Base-by-base conservation (phyloP, 1,139 yeast genomes). In the Saccharomycopsis hybrid region DNA sequence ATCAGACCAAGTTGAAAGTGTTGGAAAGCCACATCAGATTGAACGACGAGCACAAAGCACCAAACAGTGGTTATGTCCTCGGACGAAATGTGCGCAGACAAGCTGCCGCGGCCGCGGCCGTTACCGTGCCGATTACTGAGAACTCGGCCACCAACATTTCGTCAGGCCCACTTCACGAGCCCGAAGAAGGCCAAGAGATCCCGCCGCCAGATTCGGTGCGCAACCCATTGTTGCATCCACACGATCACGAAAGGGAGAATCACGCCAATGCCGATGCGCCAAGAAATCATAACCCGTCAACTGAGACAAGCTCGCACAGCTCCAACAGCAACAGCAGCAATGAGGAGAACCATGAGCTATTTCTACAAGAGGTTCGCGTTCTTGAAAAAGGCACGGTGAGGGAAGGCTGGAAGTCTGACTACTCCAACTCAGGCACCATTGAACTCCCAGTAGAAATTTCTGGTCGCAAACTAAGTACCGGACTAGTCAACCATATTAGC, bases 401-500 rank as follows among this genome's bases (percentile, higher is more conserved):
- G 62, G 73, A 78, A 28, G 98, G 98, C 4, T 92, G 98, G 98
- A 92, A 92, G 64, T 80, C 95, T 0, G 97, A 94, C 65, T 90
- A 84, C 63, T 66, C 79, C 13, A 85, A 80, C 35, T 71, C 72
- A 39, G 97, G 97, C 4, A 73, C 76, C 53, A 82, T 89, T 51
- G 96, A 88, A 65, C 64, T 88, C 52, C 80, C 82, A 35, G 86
- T 86, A 3, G 87, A 78, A 56, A 80, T 85, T 42, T 74, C 76
- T 37, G 77, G 84, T 32, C 70, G 72, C 65, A 66, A 72, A 50
- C 68, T 80, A 48, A 70, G 80, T n/a, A 77, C 86, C 30, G 89
- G 88, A 7, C 65, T 71, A 4, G 63, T 69, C 28, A 67, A 62
- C 55, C 67, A 71, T 1, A 59, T 67, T 33, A 63, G 63, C 46